Percentiles rank a stretch among this genome's conserved stretches.
Conservation (phyloP, 2,329 filamentous ascomycete species). For the Ceratocystis alfenasii region DNA sequence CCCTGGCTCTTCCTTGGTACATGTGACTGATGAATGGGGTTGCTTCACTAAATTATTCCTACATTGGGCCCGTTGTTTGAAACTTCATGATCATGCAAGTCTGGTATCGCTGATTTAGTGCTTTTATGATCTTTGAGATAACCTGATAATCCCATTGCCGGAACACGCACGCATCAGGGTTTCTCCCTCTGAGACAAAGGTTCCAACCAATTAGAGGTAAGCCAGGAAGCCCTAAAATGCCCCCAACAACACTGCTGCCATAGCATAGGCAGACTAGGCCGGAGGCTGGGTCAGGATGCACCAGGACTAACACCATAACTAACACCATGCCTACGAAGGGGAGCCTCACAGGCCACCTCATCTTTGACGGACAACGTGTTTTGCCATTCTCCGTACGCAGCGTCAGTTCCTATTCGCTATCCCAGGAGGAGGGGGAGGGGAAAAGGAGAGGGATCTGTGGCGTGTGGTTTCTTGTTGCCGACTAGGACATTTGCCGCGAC, state of each 20-base stretch:
- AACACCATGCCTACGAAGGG: not conserved
- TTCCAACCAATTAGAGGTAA: not conserved
- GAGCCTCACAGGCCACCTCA: not conserved
- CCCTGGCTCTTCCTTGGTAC: not conserved
- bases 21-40: not conserved
- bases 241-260: not conserved
- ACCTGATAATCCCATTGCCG: not conserved
- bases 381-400: not conserved
- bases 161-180: not conserved
- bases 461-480: not conserved
- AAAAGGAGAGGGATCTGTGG: not conserved
- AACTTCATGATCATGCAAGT: slow-evolving; percentile 9
- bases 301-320: not conserved
- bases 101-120: not conserved
- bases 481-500: not conserved
- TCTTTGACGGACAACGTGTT: not conserved
- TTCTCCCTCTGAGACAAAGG: not conserved
- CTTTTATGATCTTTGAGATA: not conserved
- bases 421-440: no score
- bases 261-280: not conserved
- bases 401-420: no score
- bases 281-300: not conserved
- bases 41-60: not conserved
- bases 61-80: not conserved
- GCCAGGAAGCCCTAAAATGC: not conserved